A percentile compares a stretch with the other conserved stretches of the same genome.
phyloP scores from a whole-genome alignment of 805 yeast species.

The Lipomyces mesembrius region DNA sequence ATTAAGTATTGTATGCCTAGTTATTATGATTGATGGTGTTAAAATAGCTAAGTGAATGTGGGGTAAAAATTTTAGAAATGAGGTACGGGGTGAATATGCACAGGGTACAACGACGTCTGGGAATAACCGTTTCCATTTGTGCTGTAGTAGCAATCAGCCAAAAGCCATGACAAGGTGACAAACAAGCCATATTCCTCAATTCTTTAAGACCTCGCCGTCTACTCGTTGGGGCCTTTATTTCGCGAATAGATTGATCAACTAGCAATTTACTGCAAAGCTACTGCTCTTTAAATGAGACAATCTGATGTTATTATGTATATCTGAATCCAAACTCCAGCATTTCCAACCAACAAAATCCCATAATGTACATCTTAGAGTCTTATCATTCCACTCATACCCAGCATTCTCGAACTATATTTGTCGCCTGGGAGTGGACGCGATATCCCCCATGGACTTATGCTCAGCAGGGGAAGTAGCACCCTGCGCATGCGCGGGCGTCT shows the following conservation, averaged over 20 bases:
- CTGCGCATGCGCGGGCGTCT: not conserved
- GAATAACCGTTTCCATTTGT: too few species aligned
- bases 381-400: not conserved
- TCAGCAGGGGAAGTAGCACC: not conserved
- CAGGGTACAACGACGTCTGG: too few species aligned
- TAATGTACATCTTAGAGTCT: not conserved
- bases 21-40: not conserved
- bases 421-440: slow-evolving; percentile 6
- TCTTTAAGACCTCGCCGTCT: too few species aligned
- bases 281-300: not conserved
- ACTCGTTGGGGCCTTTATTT: too few species aligned
- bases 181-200: too few species aligned
- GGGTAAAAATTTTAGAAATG: too few species aligned
- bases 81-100: too few species aligned
- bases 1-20: not conserved
- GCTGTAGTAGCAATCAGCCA: too few species aligned
- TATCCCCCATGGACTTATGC: slow-evolving; percentile 2
- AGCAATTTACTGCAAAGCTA: too few species aligned
- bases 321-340: not conserved
- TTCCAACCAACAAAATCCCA: not conserved
- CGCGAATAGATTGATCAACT: too few species aligned
- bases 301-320: not conserved
- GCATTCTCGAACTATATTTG: slow-evolving; percentile 1
- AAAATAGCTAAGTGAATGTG: too few species aligned
- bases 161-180: too few species aligned